phyloP scores from a whole-genome alignment of 1,139 yeast species.

The Tardiomyces depauwii region DNA sequence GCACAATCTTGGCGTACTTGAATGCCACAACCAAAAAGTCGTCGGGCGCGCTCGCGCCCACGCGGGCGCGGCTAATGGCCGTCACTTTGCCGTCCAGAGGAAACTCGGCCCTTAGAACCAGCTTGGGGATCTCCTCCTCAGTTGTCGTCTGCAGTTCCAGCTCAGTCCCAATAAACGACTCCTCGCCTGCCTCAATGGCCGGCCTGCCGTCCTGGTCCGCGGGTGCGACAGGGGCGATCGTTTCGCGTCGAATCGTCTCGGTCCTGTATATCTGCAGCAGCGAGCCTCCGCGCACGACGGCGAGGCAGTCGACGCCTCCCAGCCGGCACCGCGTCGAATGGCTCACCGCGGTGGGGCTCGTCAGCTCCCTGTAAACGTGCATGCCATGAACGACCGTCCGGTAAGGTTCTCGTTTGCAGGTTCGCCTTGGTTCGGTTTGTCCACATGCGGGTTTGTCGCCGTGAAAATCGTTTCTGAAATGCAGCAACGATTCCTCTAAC shows the following conservation, averaged over 20 bases:
- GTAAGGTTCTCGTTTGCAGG: no score
- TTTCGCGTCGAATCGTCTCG: conserved; percentile 8
- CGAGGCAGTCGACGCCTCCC: conserved; percentile 42
- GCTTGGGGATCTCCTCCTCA: conserved; percentile 1
- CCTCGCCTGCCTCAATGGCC: conserved; percentile 5
- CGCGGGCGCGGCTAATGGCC: conserved; percentile 34
- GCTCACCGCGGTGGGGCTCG: conserved; percentile 67
- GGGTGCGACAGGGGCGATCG: conserved; percentile 1
- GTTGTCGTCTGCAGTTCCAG: conserved; percentile 14
- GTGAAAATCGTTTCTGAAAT: no score
- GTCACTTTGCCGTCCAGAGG: conserved; percentile 61
- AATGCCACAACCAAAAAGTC: conserved; percentile 64
- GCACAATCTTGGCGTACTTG: conserved; percentile 63
- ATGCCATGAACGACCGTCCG: conserved; percentile 24
- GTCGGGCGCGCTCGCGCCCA: conserved; percentile 12
- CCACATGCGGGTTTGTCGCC: no score
- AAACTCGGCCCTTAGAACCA: conserved; percentile 46
- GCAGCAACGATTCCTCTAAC: no score
- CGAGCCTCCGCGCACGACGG: conserved; percentile 57
- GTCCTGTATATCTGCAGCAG: conserved; percentile 58
- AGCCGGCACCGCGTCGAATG: conserved; percentile 55
- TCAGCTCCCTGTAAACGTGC: conserved; percentile 77
- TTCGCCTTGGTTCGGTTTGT: no score
- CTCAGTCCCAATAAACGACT: conserved; percentile 20
- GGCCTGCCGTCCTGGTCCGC: background rate